A percentile compares a stretch with the other conserved stretches of the same genome.
These are phyloP conservation scores for Solanum sparsipilum DNA, from an alignment of 257 asterid species.

Conservation along the genomic window DNA sequence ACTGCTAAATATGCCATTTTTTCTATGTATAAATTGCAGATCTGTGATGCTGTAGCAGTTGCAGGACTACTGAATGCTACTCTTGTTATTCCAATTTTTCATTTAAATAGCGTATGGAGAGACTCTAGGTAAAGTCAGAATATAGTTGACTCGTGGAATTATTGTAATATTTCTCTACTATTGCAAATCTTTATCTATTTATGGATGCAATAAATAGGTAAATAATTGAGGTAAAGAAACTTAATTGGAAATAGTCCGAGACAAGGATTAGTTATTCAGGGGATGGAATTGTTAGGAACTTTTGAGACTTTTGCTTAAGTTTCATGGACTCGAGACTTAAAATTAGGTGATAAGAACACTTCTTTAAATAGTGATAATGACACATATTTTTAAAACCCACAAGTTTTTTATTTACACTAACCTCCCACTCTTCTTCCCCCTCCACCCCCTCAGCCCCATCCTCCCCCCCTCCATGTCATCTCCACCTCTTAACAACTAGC, in stretches of 20 bases:
- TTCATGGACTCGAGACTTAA: not conserved
- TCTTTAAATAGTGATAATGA: not conserved
- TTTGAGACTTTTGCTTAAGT: not conserved
- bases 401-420: not conserved
- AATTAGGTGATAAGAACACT: not conserved
- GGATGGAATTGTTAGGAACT: not conserved
- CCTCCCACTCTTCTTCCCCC: not conserved
- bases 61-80: slow-evolving; percentile 98
- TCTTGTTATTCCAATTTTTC: slow-evolving; percentile 95
- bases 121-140: slow-evolving; percentile 71
- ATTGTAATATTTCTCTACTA: not conserved
- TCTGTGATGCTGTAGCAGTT: slow-evolving; percentile 98
- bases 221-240: not conserved
- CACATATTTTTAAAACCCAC: not conserved
- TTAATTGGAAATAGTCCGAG: not conserved
- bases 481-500: not conserved
- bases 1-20: not conserved
- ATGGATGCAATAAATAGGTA: not conserved
- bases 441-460: not conserved
- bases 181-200: not conserved
- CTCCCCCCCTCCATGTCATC: not conserved
- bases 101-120: slow-evolving; percentile 92
- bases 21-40: slow-evolving; percentile 31
- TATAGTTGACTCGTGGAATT: not conserved
- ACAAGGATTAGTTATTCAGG: not conserved